Conservation (phyloP, 2,329 filamentous ascomycete species). For the Exserohilum rostratum region DNA sequence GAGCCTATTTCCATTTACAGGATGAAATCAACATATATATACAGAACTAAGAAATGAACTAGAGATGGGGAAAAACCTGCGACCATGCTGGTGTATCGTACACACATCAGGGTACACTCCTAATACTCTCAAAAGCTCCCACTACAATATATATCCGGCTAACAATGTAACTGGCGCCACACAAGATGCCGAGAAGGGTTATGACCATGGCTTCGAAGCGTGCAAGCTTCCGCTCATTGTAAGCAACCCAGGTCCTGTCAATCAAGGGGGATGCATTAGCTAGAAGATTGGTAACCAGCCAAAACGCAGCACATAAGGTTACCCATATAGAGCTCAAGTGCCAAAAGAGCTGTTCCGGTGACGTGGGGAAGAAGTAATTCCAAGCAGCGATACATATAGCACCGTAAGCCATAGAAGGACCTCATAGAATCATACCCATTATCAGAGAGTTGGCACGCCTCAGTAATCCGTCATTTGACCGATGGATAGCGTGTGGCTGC, state of each 20-base stretch:
- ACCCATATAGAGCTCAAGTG: slow-evolving; percentile 21
- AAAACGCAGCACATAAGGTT: slow-evolving; percentile 26
- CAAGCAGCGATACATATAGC: slow-evolving; percentile 31
- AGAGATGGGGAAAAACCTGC: slow-evolving; percentile 26
- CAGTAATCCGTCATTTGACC: slow-evolving; percentile 28
- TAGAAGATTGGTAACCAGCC: slow-evolving; percentile 22
- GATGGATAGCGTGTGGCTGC: slow-evolving; percentile 12
- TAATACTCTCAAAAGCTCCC: slow-evolving; percentile 26
- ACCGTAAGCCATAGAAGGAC: slow-evolving; percentile 25
- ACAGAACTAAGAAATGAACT: not conserved
- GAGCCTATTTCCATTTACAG: too few species aligned
- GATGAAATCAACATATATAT: too few species aligned
- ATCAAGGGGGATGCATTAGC: slow-evolving; percentile 14
- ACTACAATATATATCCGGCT: slow-evolving; percentile 25
- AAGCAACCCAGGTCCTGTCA: slow-evolving; percentile 19
- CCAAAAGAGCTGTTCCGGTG: slow-evolving; percentile 27
- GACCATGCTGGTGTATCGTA: slow-evolving; percentile 27
- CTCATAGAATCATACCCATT: slow-evolving; percentile 25
- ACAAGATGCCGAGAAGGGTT: not conserved
- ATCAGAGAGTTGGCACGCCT: slow-evolving; percentile 18
- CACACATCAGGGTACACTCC: slow-evolving; percentile 16
- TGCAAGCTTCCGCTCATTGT: slow-evolving; percentile 6
- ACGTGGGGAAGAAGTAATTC: slow-evolving; percentile 24
- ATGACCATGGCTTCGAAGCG: not conserved
- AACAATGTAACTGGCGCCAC: slow-evolving; percentile 8